Evolutionary conservation across 257 asterid genomes (phyloP), one percentile per base, ranked within the genome.

Genomic region (Anisodus tanguticus): DNA sequence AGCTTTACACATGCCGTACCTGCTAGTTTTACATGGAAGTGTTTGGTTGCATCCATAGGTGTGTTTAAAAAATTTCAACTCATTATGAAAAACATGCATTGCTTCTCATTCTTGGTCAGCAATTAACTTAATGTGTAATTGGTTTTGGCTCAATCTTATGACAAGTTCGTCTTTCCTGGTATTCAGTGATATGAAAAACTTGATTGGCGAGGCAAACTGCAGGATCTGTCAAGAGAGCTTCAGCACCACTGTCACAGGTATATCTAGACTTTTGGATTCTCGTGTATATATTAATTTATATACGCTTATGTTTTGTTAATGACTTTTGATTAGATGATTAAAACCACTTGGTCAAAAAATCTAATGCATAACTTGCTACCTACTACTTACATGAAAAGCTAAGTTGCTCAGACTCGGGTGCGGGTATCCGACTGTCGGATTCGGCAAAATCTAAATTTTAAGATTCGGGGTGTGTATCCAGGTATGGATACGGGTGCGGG

Each of bases 221-320:
- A 67, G 90, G 86, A 96, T 96, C 59, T 96, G 99, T 85, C 93
- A 93, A 84, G 99, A 96, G 91, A 93, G 93, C 91, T 96, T 90
- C 87, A 96, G 98, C 92, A 96, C 97, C 88, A 90, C 89, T 17
- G 88, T 94, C 58, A 94, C 95, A 76, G 93, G 94, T 91, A 70
- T 60, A 81, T 6, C 43, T 63, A 8, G 15, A 77, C 49, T 3
- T 81, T 19, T 22, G 26, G 16, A 22, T 63, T 31, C 63, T 67
- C 2, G 11, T 13, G 3, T 31, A 17, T 4, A 26, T 63, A n/a
- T 16, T 45, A 60, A 4, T 60, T 81, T 67, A 2, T 62, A 35
- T 45, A 9, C 12, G 10, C 63, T 35, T 45, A 22, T 45, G 49
- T 77, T 53, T 5, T 19, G 62, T 49, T 49, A 31, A 77, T 77